Base-by-base conservation (phyloP, 1,284 basidiomycete genomes). In the Ustilago hordei region DNA sequence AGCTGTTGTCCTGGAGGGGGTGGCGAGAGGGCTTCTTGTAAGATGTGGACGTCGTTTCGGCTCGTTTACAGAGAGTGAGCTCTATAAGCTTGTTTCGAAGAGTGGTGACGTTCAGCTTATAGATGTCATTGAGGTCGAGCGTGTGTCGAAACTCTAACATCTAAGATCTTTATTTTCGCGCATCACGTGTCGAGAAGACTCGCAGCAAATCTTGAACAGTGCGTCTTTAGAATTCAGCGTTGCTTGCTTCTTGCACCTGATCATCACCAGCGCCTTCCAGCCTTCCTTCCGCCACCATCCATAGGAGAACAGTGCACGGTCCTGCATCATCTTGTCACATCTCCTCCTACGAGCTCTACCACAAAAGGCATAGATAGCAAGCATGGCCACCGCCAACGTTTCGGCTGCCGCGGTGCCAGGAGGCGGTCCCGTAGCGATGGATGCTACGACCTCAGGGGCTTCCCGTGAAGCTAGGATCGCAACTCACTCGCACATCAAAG, bases 401-500 rank as follows among this genome's bases (percentile, higher is more conserved):
- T 59, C 72, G 8, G 54, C 73, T 34, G 52, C 61, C 13, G 64
- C 73, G 8, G 58, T 67, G 43, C 61, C 68, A 7, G 73, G 68
- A 34, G 57, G 56, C 17, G 73, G 73, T 4, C 73, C 73, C 4
- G 73, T 75, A 45, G 62, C 68, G 9, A 66, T 75, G 64, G 68
- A 75, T 19, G 62, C 64, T 23, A 52, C 73, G 2, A 61, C 60
- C 17, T 71, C 73, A 3, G 54, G 64, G 7, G 67, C 70, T 11
- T 78, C 80, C 2, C 78, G 82, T 13, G 81, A 84, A 55, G 77
- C 83, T 3, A 78, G 94, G 47, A 93, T 96, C 60, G 93, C 94
- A 1, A 92, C 93, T 3, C 95, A 96, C 85, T 95, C 94, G 0
- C 95, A 96, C 86, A 96, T 96, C 87, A 97, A 96, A 88, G 96